Evolutionary conservation across 2,329 filamentous ascomycete species (phyloP), one percentile per base, ranked within the genome.

Genomic region (Claviceps citrina): DNA sequence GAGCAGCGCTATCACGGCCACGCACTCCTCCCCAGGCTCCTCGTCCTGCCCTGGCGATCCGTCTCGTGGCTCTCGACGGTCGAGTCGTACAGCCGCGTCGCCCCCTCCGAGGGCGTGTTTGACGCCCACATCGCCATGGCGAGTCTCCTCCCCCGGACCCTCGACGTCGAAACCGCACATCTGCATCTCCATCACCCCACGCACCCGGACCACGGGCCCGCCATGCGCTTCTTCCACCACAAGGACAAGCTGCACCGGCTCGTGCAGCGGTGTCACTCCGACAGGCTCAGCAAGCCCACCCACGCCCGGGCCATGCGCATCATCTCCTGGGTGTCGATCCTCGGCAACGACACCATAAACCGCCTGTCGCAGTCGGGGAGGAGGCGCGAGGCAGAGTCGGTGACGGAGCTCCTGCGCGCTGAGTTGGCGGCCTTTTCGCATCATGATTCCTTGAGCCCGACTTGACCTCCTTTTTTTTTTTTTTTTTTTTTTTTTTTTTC

Each of bases 121-220:
- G 68, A 76, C 42, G 54, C 61, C 0, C 75, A 76, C 44, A 59
- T 69, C 28, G 59, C 62, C 31, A 60, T 71, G 4, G 67, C 66
- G 18, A 54, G 62, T 36, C 58, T 57, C 13, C 54, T 67, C 13
- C 47, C 54, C 5, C 49, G 49, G 19, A 53, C 58, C 1, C 52
- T 66, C 28, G 50, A 51, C 7, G 51, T 73, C 7, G 66, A 72
- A 37, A 58, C 61, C 25, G 71, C 72, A 0, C 73, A 76, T 46
- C 58, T 77, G 3, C 61, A 67, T 22, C 59, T 77, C 2, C 61
- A 70, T 42, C 72, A 76, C 48, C 73, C 73, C 0, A 66, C 65
- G 0, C 57, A 59, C 2, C 72, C 73, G 0, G 61, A 63, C 20
- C 60, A 66, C 18, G 52, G 57, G 2, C 60, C 61, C 1, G 73